Evolutionary conservation across 257 asterid genomes (phyloP).

Genomic region (Ajuga chamaepitys): DNA sequence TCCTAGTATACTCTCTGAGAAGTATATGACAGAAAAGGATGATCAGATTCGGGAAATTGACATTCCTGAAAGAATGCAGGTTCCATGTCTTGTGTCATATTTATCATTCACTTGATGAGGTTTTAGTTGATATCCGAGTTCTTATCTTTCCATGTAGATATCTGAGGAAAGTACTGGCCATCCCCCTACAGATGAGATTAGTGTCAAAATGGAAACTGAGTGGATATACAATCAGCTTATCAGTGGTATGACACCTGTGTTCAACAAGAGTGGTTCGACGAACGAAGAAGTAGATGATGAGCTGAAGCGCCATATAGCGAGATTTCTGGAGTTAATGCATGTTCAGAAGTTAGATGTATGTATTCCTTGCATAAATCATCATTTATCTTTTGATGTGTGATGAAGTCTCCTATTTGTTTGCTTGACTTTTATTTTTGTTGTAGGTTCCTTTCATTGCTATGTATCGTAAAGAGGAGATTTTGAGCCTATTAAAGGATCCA

Average conservation of each 20-base stretch:
- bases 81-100: conserved; percentile 13
- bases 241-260: conserved; percentile 46
- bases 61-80: conserved; percentile 98
- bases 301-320: conserved; percentile 64
- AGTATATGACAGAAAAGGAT: conserved; percentile 87
- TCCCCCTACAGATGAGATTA: conserved; percentile 61
- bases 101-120: conserved; percentile 7
- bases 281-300: conserved; percentile 53
- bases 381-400: background rate
- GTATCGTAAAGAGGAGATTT: conserved; percentile 89
- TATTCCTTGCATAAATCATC: conserved; percentile 4
- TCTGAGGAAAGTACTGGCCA: conserved; percentile 76
- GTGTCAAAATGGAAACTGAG: conserved; percentile 67
- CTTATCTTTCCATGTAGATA: conserved; percentile 34
- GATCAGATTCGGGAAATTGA: conserved; percentile 66
- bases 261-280: conserved; percentile 35
- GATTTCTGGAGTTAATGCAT: conserved; percentile 74
- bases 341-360: conserved; percentile 81
- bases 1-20: conserved; percentile 76
- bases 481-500: conserved; percentile 71
- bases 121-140: conserved; percentile 3
- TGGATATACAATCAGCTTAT: conserved; percentile 86
- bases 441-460: conserved; percentile 89
- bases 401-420: background rate
- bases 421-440: conserved; percentile 9